Evolutionary conservation across 2,329 filamentous ascomycete species (phyloP), one percentile per base, ranked within the genome.

Genomic region (Pestalotiopsis sp.): DNA sequence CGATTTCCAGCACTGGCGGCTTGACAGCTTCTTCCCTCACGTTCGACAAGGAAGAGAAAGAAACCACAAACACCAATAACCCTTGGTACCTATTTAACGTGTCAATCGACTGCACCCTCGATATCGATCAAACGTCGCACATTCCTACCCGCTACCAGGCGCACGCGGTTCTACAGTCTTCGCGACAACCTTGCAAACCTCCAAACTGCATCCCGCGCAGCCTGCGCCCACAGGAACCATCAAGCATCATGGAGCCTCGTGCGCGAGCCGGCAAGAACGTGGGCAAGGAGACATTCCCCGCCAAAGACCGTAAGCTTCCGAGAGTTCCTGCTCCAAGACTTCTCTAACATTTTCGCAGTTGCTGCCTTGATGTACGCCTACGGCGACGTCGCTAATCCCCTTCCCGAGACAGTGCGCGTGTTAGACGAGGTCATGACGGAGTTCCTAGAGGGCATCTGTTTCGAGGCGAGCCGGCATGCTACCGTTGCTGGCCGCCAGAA

Each of bases 341-440:
- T 38, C 25, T 57, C 27, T 27, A 13, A 38, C 38, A n/a, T 31
- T 4, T 17, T 13, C 67, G 13, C 78, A 93, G 92, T 95, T 66
- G 86, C 89, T 72, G 87, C 91, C 74, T 89, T 95, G 69, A 91
- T 96, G 78, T 93, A 90, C 80, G 92, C 92, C 69, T 92, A 93
- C 78, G 94, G 94, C 78, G 94, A 97, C 81, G 89, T 92, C 68
- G 85, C 88, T 69, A 86, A 92, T 67, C 93, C 94, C 0, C 90
- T 98, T 31, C 91, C 93, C 20, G 90, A 94, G 78, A 98, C 95
- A 11, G 87, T 97, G 70, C 91, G 92, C 70, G 89, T 95, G 65
- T 91, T 98, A 65, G 96, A 98, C 84, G 95, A 98, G 83, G 95
- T 98, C 74, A 90, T 97, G 70, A 97, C 95, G 71, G 96, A 98